Base-by-base conservation (phyloP, 192 early-diverging fungal species). In the Glomus cerebriforme region DNA sequence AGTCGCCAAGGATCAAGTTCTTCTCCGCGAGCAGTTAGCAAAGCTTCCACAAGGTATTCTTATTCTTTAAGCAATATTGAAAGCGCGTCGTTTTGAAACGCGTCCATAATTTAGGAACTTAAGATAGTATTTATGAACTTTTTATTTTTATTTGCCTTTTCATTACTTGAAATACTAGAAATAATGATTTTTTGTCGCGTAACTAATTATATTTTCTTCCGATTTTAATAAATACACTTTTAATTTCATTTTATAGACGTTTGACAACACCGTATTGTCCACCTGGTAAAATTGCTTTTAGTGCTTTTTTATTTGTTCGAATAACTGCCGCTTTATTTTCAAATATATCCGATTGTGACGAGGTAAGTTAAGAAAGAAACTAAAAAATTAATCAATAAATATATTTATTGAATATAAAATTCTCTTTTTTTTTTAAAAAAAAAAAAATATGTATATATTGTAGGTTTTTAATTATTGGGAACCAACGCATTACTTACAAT, bases 391-490 rank as follows among this genome's bases (percentile, higher is more conserved):
- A 43, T 26, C 26, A 35, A 35, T 35, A 5, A 35, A 35, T 35
- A n/a, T n/a, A 35, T 73, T 8, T 17, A 73, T 73, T 8, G 7
- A n/a, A 45, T 73, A 73, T 8, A 27, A 15, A 63, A n/a, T 27
- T 63, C 12, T 34, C 6, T 67, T 67, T 6, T 29, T 26, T 37
- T 37, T 37, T 37, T 4, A 37, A 37, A 3, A 37, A 37, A 67
- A 35, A 67, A 67, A 37, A 35, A 35, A 67, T 17, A 22, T 35
- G n/a, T n/a, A n/a, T n/a, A n/a, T n/a, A n/a, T 68, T 49, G 27
- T 19, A 96, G 78, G 92, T 96, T 22, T 98, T 92, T 87, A 99
- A 98, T 87, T 99, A 95, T 85, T 98, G 95, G 95, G 98, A 99
- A 81, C 93, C 96, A 13, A 86, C 92, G 32, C 97, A 99, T 80